Percentiles rank a stretch among this genome's conserved stretches.
Conservation (phyloP, 2,329 filamentous ascomycete species). For the Trichoderma sp. region DNA sequence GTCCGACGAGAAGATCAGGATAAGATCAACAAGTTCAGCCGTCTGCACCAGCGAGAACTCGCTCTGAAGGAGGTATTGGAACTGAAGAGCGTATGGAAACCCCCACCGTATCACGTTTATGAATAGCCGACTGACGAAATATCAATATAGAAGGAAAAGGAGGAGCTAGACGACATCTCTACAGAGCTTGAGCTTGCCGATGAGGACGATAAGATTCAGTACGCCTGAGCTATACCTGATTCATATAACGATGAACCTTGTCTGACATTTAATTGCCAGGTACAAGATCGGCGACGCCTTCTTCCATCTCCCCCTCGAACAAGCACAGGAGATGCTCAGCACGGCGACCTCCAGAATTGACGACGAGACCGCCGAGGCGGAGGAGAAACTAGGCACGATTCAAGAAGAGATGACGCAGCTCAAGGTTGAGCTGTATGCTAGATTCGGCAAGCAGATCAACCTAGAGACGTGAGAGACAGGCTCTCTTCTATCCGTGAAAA, state of each 20-base stretch:
- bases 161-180: slow-evolving; percentile 91
- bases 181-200: slow-evolving; percentile 92
- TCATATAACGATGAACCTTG: background rate
- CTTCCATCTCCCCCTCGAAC: slow-evolving; percentile 79
- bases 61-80: slow-evolving; percentile 79
- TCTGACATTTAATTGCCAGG: slow-evolving; percentile 50
- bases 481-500: background rate
- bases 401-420: slow-evolving; percentile 87
- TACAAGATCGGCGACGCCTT: slow-evolving; percentile 98
- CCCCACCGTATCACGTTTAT: background rate
- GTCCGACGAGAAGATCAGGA: slow-evolving; percentile 97
- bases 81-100: slow-evolving; percentile 68
- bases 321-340: slow-evolving; percentile 84
- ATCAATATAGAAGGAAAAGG: slow-evolving; percentile 83
- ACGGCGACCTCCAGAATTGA: slow-evolving; percentile 74
- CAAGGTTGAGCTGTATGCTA: slow-evolving; percentile 90
- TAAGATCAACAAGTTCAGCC: slow-evolving; percentile 97
- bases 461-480: slow-evolving; percentile 68
- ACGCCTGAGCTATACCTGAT: slow-evolving; percentile 43
- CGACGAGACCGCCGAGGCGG: slow-evolving; percentile 72
- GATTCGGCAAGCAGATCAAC: slow-evolving; percentile 97
- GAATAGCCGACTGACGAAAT: slow-evolving; percentile 32
- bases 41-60: slow-evolving; percentile 85
- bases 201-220: slow-evolving; percentile 93
- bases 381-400: slow-evolving; percentile 74